Evolutionary conservation across 345 rosid species (phyloP), one percentile per base, ranked within the genome.

Genomic region (Eucalyptus curtisii): DNA sequence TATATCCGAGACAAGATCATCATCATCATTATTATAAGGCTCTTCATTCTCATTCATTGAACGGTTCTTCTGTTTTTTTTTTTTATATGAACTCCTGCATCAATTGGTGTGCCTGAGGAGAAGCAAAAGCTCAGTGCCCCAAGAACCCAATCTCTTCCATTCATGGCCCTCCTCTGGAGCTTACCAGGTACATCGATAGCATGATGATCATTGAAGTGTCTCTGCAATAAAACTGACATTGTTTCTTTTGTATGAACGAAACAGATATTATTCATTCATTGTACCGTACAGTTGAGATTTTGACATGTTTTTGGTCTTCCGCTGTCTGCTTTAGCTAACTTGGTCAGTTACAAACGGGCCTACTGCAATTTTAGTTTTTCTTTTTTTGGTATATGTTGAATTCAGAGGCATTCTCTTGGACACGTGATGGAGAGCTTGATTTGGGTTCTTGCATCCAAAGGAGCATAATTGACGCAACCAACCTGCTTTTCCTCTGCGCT

Each of bases 361-460:
- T 13, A 95, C 92, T 81, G 95, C 96, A 19, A 88, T 37, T 81
- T 94, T 95, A 68, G 49, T 88, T 53, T 24, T 30, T 52, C 17
- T 16, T 57, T 13, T 13, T 82, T 37, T 44, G 27, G 30, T 20
- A 20, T 68, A 27, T 31, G 47, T 44, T 81, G 87, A 45, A 17
- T 92, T 94, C 94, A 97, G 99, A 92, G 85, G 85, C 53, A 10
- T 42, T 94, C 90, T 89, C 94, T 71, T 91, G 95, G 95, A 90
- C 92, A 79, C 93, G 98, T 91, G 92, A 89, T 7, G 93, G 93
- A 66, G 91, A 92, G 49, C 89, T 94, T 71, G 90, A 91, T 86
- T 49, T 93, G 86, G 88, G 90, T 37, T 94, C 96, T 88, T 95
- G 98, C 94, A 90, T 90, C 55, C 98, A 94, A 88, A 93, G 97